These are phyloP conservation scores for Mycena olivaceomarginata DNA, from an alignment of 768 basidiomycete genomes.

Conservation along the genomic window DNA sequence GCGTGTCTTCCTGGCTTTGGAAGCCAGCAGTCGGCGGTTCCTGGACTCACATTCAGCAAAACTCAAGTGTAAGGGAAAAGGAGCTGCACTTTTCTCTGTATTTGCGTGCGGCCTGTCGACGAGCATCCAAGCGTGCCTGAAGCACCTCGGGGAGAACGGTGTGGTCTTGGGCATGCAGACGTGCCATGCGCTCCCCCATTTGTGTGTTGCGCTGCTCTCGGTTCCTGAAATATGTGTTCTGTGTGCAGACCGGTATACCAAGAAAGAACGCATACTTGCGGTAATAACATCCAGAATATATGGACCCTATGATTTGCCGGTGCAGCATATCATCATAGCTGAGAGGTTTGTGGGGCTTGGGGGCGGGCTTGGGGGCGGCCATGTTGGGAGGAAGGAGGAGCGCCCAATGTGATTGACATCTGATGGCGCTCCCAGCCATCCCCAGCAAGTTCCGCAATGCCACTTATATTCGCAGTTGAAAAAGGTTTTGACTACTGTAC, in stretches of 20 bases:
- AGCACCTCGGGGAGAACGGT: background rate
- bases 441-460: too few relatives aligned
- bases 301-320: background rate
- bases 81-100: constrained; percentile 9
- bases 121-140: background rate
- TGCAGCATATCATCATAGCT: background rate
- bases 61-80: too few relatives aligned
- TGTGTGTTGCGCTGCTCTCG: background rate
- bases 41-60: too few relatives aligned
- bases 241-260: too few relatives aligned
- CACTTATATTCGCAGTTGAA: too few relatives aligned
- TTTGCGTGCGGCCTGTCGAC: background rate
- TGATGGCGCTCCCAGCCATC: too few relatives aligned
- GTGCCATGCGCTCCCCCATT: background rate
- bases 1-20: too few relatives aligned
- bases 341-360: background rate
- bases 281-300: background rate
- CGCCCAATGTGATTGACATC: too few relatives aligned
- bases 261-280: background rate
- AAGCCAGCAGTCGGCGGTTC: too few relatives aligned
- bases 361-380: background rate
- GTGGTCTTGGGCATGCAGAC: background rate
- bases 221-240: constrained; percentile 1
- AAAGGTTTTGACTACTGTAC: too few relatives aligned
- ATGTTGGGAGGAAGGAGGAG: background rate